A percentile compares a stretch with the other conserved stretches of the same genome.
These are phyloP conservation scores for Aspergillus pseudotamarii DNA, from an alignment of 2,329 filamentous ascomycete species.

Conservation along the genomic window DNA sequence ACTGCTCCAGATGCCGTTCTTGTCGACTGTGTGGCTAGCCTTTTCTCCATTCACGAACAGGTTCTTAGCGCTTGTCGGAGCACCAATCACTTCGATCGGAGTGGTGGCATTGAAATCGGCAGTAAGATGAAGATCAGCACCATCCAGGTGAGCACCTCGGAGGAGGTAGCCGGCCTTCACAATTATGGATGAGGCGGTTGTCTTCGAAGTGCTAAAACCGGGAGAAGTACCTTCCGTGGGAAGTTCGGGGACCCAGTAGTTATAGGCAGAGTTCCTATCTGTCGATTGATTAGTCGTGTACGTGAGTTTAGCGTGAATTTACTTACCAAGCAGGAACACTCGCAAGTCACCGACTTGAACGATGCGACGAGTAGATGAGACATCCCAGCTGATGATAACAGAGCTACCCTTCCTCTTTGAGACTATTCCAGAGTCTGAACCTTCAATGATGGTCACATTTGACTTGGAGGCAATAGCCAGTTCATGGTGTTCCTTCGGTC, in stretches of 20 bases:
- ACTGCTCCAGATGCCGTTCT: slow-evolving; percentile 54
- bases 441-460: slow-evolving; percentile 33
- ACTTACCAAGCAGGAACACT: slow-evolving; percentile 58
- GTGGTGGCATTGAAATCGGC: slow-evolving; percentile 75
- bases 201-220: slow-evolving; percentile 35
- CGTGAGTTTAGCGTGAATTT: not conserved
- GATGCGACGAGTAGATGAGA: slow-evolving; percentile 51
- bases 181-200: slow-evolving; percentile 40
- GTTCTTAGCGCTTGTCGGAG: slow-evolving; percentile 55
- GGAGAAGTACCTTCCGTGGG: slow-evolving; percentile 27
- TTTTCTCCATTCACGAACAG: slow-evolving; percentile 64
- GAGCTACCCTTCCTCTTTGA: slow-evolving; percentile 32
- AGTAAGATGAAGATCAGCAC: slow-evolving; percentile 61
- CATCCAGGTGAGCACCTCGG: slow-evolving; percentile 55
- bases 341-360: slow-evolving; percentile 49
- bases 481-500: slow-evolving; percentile 44
- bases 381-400: slow-evolving; percentile 55
- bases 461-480: slow-evolving; percentile 38
- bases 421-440: slow-evolving; percentile 33
- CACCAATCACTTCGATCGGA: slow-evolving; percentile 68
- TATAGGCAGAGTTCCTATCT: slow-evolving; percentile 56
- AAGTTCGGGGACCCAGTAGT: slow-evolving; percentile 49
- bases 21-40: slow-evolving; percentile 43
- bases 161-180: slow-evolving; percentile 49
- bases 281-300: slow-evolving; percentile 17